Base-by-base conservation (phyloP, 2,329 filamentous ascomycete genomes). In the Scedosporium apiospermum region DNA sequence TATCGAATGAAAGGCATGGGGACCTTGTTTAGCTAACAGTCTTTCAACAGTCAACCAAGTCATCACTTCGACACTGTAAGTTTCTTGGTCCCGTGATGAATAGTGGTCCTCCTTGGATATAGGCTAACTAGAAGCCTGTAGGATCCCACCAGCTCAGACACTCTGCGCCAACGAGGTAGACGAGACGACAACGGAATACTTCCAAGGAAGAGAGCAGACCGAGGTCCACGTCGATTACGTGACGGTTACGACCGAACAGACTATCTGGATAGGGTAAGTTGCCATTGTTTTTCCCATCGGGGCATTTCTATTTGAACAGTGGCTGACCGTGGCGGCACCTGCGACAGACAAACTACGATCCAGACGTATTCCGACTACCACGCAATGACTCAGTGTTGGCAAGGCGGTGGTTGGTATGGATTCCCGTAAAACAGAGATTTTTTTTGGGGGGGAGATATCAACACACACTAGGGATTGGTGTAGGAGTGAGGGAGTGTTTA, bases 371-470 rank as follows among this genome's bases (percentile, higher is more conserved):
- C 60, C 49, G 38, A 62, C 18, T 57, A 57, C 49, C 23, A 62
- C 49, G 51, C 51, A n/a, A 62, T 62, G 60, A 62, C 60, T 12
- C 60, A 62, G 51, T 62, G 60, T 38, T 62, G 60, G 60, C 60
- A 62, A 21, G 60, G 60, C 10, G 60, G 60, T 12, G 60, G 60
- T 7, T 62, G 34, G 27, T 62, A 62, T n/a, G 60, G 60, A 27
- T 57, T 23, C 23, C 60, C 60, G 0, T 62, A 30, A 61, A 18
- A 10, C 16, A 12, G 34, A n/a, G n/a, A n/a, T n/a, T n/a, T n/a
- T n/a, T n/a, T 38, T 38, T 9, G 10, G 2, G 9, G 10, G 34
- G 12, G 10, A 38, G 34, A 38, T 38, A 4, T 38, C 34, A 4
- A 38, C 34, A 1, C 34, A 38, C 34, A 1, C 34, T 3, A 38